A percentile compares a stretch with the other conserved stretches of the same genome.
Evolutionary conservation across 495 filamentous ascomycete species (phyloP).

Genomic region (Penicillium pancosmium): DNA sequence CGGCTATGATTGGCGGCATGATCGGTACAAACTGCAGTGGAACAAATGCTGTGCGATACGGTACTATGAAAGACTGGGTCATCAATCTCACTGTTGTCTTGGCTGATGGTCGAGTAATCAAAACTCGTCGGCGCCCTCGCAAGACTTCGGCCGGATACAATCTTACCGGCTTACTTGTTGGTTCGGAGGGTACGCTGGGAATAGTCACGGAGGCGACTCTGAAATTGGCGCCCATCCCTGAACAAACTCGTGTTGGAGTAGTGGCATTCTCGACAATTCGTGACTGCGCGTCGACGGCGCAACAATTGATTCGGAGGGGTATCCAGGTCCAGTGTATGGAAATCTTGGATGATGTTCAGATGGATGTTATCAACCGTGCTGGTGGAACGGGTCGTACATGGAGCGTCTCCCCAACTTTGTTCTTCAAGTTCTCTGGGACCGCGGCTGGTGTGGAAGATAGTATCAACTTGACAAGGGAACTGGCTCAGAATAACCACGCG

Average conservation of each 20-base stretch:
- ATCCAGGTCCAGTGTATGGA: slow-evolving; percentile 66
- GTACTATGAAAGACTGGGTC: slow-evolving; percentile 73
- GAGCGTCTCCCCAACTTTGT: slow-evolving; percentile 64
- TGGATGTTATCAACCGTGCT: slow-evolving; percentile 65
- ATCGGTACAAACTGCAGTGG: slow-evolving; percentile 67
- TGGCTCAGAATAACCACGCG: slow-evolving; percentile 50
- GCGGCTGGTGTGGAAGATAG: slow-evolving; percentile 60
- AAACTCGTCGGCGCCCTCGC: slow-evolving; percentile 66
- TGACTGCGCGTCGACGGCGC: slow-evolving; percentile 60
- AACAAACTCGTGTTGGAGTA: slow-evolving; percentile 63
- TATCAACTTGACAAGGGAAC: slow-evolving; percentile 55
- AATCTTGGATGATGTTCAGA: slow-evolving; percentile 66
- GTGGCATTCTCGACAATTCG: slow-evolving; percentile 60
- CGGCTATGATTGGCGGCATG: slow-evolving; percentile 73
- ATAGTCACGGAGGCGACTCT: slow-evolving; percentile 66
- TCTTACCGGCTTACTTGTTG: slow-evolving; percentile 65
- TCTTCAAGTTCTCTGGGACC: slow-evolving; percentile 68
- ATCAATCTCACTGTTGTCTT: slow-evolving; percentile 64
- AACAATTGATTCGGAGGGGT: slow-evolving; percentile 61
- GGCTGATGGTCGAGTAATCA: slow-evolving; percentile 68
- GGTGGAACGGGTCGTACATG: slow-evolving; percentile 56
- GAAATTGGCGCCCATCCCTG: slow-evolving; percentile 62
- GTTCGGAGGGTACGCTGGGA: slow-evolving; percentile 66
- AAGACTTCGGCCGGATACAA: slow-evolving; percentile 70
- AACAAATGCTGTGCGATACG: slow-evolving; percentile 69